Evolutionary conservation across 192 early-diverging fungal species (phyloP), one percentile per base, ranked within the genome.

Genomic region (Dissophora globulifera): DNA sequence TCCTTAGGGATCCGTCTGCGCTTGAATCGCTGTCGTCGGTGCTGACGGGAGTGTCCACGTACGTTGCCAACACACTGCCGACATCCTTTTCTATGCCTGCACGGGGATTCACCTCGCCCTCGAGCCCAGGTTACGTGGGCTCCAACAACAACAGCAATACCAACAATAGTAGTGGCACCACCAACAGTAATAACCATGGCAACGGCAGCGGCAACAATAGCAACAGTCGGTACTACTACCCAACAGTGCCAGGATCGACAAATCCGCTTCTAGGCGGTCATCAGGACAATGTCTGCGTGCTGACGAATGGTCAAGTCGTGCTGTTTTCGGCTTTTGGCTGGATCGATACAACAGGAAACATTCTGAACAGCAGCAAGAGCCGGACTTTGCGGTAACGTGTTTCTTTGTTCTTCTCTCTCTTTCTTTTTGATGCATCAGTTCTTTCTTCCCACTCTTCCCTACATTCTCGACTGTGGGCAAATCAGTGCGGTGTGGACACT

Each of bases 21-120:
- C 49, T 90, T 6, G 83, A 88, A 51, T 85, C 82, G 9, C 51
- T 92, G 26, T 84, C 87, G 17, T 89, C 86, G 9, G 89, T 82
- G 20, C 57, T 89, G 26, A 84, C 85, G 31, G 84, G 86, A 30
- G 67, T 90, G 2, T 89, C 89, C 11, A 84, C 87, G 16, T 89
- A 90, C 30, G 88, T 92, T 31, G 62, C 87, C 10, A 82, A 84
- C 62, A 88, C 86, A 57, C 67, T 91, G 23, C 88, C 87, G 20
- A 54, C 79, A 47, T 68, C 83, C 8, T 61, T 68, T 50, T 58
- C 62, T 25, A 55, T 67, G 61, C 66, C 69, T 26, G 30, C 72
- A 22, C 32, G 74, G 59, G 61, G 61, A 57, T 59, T 69, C 52
- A 53, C 30, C 43, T 52, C 71, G 25, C 65, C 69, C n/a, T n/a